phyloP scores from a whole-genome alignment of 495 filamentous ascomycete genomes.

The Pyronema domesticum region DNA sequence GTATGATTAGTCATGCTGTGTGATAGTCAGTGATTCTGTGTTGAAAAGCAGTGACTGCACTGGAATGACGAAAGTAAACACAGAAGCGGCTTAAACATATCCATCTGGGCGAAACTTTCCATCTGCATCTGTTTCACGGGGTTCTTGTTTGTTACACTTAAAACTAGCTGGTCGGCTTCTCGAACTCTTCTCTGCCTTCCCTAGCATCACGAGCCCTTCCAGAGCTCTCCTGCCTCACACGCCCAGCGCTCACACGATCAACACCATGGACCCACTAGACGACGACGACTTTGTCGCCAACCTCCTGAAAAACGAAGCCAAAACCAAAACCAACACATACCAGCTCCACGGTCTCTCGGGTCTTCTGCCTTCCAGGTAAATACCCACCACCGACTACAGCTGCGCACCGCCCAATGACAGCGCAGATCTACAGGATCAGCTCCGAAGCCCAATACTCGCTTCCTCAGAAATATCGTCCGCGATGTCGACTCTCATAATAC shows the following conservation, averaged over 20 bases:
- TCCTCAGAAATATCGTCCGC: conserved; percentile 72
- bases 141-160: no score
- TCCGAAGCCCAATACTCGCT: conserved; percentile 79
- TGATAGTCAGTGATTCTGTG: no score
- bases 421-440: neutral
- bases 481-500: conserved; percentile 83
- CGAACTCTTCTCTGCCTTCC: no score
- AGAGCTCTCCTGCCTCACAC: no score
- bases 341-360: conserved; percentile 53
- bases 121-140: no score
- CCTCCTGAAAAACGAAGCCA: conserved; percentile 56
- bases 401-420: conserved; percentile 5
- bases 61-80: no score
- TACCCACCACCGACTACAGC: conserved; percentile 6
- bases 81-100: no score
- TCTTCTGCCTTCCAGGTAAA: conserved; percentile 51
- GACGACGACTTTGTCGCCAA: conserved; percentile 58
- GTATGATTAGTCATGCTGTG: no score
- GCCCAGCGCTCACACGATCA: neutral
- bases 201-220: no score
- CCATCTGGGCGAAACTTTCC: no score
- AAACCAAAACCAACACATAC: conserved; percentile 50
- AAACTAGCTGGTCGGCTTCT: no score
- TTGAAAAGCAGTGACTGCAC: no score
- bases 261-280: conserved; percentile 17